These are phyloP conservation scores for Melastoma candidum DNA, from an alignment of 441 rosid species.

Conservation along the genomic window DNA sequence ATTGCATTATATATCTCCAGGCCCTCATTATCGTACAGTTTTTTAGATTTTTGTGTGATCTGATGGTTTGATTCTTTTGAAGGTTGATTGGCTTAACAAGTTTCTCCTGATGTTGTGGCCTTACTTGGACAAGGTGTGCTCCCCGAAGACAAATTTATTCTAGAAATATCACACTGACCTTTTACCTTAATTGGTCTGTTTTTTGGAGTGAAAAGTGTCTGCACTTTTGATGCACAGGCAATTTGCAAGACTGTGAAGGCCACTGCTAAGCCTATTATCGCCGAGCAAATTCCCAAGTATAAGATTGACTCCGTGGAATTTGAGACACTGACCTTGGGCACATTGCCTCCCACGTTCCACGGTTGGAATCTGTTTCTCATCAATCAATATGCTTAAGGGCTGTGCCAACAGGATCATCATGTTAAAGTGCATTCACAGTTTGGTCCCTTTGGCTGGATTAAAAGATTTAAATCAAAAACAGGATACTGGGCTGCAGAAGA, in stretches of 20 bases:
- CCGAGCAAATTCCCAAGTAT: slow-evolving; percentile 53
- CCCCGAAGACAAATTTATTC: neutral
- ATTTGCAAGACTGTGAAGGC: slow-evolving; percentile 44
- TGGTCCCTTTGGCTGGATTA: no score
- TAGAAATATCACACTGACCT: neutral
- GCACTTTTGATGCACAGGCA: slow-evolving; percentile 31
- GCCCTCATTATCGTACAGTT: no score
- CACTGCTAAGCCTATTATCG: slow-evolving; percentile 52
- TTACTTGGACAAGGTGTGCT: slow-evolving; percentile 41
- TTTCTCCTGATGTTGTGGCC: slow-evolving; percentile 60
- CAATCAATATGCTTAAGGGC: neutral
- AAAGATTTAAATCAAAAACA: no score
- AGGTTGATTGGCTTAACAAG: slow-evolving; percentile 72
- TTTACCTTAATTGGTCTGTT: slow-evolving; percentile 5
- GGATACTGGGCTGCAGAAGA: no score
- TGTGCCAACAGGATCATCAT: no score
- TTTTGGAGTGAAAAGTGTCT: slow-evolving; percentile 5
- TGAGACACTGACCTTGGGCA: slow-evolving; percentile 52
- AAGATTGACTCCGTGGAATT: slow-evolving; percentile 65
- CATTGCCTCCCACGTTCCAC: slow-evolving; percentile 57
- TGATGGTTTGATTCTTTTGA: slow-evolving; percentile 11
- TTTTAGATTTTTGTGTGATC: neutral
- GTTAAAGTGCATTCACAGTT: no score
- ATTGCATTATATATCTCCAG: no score
- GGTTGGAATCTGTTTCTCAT: slow-evolving; percentile 22